phyloP scores from a whole-genome alignment of 331 rosid species.

The Prunus yedoensis region DNA sequence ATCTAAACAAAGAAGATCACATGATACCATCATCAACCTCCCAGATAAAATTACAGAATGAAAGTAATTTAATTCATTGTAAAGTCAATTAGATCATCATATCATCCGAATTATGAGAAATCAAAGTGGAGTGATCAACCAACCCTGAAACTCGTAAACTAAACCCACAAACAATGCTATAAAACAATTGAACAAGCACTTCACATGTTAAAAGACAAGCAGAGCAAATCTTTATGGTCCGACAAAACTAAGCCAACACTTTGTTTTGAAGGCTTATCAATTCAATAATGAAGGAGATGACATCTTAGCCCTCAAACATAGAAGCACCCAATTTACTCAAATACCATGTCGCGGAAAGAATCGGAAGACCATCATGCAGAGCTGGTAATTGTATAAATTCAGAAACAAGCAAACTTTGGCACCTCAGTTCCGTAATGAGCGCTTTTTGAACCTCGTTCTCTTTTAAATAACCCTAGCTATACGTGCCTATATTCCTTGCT shows the following conservation, averaged over 20 bases:
- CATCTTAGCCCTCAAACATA: not conserved
- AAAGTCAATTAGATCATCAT: not conserved
- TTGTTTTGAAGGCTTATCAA: not conserved
- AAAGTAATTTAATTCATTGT: not conserved
- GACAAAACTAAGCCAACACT: not conserved
- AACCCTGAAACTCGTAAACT: not conserved
- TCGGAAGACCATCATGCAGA: not conserved
- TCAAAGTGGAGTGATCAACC: not conserved
- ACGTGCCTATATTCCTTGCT: not conserved
- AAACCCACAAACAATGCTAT: not conserved
- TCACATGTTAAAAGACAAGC: not conserved
- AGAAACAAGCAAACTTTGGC: not conserved
- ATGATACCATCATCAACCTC: not conserved
- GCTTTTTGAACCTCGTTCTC: not conserved
- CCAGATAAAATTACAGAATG: not conserved
- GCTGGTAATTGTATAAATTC: not conserved
- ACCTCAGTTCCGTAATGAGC: not conserved
- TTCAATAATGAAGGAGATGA: no score
- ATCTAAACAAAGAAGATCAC: constrained; percentile 22
- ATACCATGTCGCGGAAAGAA: not conserved
- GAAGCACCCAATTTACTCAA: not conserved
- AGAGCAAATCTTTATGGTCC: not conserved
- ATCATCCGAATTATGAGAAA: not conserved
- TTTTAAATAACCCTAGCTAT: not conserved
- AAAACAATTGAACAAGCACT: not conserved